Conservation (phyloP, 768 basidiomycete genomes). For the Russula brevipes region DNA sequence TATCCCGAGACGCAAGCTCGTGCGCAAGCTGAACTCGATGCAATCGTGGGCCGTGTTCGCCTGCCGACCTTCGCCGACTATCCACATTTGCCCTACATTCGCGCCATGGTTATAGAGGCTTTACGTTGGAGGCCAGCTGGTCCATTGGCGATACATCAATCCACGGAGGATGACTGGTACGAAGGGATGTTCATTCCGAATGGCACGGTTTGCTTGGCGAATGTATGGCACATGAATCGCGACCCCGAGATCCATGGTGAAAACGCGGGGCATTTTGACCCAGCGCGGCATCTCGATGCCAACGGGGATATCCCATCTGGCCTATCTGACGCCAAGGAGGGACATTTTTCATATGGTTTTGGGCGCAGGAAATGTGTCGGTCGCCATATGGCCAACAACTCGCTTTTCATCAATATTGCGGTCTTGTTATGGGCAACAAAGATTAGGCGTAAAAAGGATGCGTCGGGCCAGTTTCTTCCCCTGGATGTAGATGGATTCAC, state of each 20-base stretch:
- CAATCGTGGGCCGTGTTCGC: not conserved
- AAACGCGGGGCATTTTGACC: not conserved
- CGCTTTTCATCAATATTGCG: not conserved
- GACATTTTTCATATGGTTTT: not conserved
- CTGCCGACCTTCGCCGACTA: not conserved
- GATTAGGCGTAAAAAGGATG: not conserved
- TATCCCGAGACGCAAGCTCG: not conserved
- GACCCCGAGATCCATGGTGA: not conserved
- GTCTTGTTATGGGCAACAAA: not conserved
- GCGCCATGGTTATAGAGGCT: not conserved
- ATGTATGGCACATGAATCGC: not conserved
- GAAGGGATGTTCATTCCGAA: conserved; percentile 1
- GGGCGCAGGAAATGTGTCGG: not conserved
- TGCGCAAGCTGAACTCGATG: not conserved
- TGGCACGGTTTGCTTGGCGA: not conserved
- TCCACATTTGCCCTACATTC: not conserved
- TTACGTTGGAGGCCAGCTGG: not conserved
- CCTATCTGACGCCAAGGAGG: not conserved
- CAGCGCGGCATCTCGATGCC: not conserved
- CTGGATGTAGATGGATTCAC: not conserved
- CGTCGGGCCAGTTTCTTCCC: not conserved
- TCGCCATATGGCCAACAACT: not conserved
- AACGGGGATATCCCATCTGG: not conserved
- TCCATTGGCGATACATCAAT: not conserved
- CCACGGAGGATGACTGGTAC: not conserved